Percentiles rank a stretch among this genome's conserved stretches.
Conservation (phyloP, 768 basidiomycete genomes). For the Rhodotorula graminis region DNA sequence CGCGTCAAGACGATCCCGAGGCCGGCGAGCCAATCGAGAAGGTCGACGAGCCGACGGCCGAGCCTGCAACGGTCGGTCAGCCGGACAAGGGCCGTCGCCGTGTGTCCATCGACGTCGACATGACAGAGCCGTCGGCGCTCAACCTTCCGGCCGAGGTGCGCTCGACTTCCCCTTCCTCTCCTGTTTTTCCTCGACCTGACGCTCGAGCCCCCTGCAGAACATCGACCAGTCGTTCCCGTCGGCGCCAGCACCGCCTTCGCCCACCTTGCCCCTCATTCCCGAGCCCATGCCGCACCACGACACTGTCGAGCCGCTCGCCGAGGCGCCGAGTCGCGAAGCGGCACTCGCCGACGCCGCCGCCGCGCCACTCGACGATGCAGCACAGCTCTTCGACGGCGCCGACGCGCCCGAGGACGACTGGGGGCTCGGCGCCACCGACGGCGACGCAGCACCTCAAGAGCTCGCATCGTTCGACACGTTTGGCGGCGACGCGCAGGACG, state of each 20-base stretch:
- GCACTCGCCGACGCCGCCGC: neutral
- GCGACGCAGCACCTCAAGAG: neutral
- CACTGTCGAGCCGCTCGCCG: neutral
- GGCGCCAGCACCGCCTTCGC: neutral
- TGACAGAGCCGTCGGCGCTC: neutral
- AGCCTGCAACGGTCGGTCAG: neutral
- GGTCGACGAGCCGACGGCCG: neutral
- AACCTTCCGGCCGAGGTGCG: conserved; percentile 14
- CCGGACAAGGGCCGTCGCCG: neutral
- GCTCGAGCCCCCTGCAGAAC: neutral
- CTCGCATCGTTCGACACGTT: neutral
- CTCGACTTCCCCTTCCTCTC: neutral
- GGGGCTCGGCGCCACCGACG: neutral
- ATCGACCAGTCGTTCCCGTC: conserved; percentile 1
- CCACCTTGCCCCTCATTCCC: neutral
- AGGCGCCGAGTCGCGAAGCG: neutral
- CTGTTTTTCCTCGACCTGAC: neutral
- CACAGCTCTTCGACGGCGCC: neutral
- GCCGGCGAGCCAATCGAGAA: too few relatives aligned
- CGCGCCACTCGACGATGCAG: neutral
- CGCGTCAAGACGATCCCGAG: too few relatives aligned
- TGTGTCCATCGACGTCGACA: neutral
- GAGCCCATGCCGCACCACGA: conserved; percentile 14
- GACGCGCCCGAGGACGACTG: neutral
- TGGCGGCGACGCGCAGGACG: neutral